Evolutionary conservation across 1,284 basidiomycete genomes (phyloP), one percentile per base, ranked within the genome.

Genomic region (Grifola frondosa): DNA sequence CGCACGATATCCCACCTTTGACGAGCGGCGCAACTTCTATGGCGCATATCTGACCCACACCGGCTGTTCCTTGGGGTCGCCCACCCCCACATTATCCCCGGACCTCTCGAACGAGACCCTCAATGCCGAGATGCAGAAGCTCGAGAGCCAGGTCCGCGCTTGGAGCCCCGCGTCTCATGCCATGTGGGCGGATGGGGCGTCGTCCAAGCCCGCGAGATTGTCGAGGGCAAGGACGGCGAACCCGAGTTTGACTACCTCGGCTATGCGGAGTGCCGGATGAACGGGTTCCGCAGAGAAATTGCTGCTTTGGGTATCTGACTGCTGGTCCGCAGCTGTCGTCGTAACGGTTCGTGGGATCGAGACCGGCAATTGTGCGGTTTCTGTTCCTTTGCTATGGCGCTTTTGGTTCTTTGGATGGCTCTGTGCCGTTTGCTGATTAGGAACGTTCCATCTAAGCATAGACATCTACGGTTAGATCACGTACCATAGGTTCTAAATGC

Each of bases 151-250:
- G 63, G 88, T 95, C 30, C 74, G 70, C 30, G 71, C 81, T 6
- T 97, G 94, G 94, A 87, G 85, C 54, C 88, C 93, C 12, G 85
- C 89, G 5, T 87, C 86, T 20, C 90, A 93, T 57, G 90, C 80
- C 6, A 84, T 88, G 78, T 97, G 94, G 92, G 80, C 85, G 7
- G 69, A 24, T 97, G 94, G 94, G 92, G 90, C 3, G 73, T 97
- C 47, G 81, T 97, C 9, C 91, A 95, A 64, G 91, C 90, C 3
- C 81, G 82, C 53, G 91, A 94, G 57, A 81, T 88, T 57, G 59
- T 95, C 11, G 78, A 83, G 56, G 75, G 66, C n/a, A 66, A 75
- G 30, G 72, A 76, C 17, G 61, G 62, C 25, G 71, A 80, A 49
- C 75, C 76, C 11, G 89, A 89, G 54, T 91, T 91, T 60, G 83